Conservation (phyloP, 768 basidiomycete genomes). For the Roridomyces roridus region DNA sequence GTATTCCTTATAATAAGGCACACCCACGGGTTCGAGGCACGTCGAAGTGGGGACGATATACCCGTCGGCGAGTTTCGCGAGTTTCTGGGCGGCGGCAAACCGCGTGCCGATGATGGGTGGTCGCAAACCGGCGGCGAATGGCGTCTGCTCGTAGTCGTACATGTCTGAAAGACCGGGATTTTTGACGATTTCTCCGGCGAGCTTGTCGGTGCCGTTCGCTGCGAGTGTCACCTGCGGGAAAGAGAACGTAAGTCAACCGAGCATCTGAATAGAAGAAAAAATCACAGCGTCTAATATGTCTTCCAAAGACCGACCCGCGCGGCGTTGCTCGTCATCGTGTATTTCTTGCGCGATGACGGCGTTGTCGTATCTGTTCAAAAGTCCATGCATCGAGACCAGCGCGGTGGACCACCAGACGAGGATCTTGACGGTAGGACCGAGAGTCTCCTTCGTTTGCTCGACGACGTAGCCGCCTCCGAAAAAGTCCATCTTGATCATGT, state of each 20-base stretch:
- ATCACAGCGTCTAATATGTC: not conserved
- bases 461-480: not conserved
- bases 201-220: not conserved
- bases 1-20: not conserved
- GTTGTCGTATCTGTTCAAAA: not conserved
- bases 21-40: conserved; percentile 5
- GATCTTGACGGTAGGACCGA: not conserved
- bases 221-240: not conserved
- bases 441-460: not conserved
- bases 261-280: too few relatives aligned
- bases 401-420: not conserved
- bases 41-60: not conserved
- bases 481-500: not conserved
- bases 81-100: not conserved
- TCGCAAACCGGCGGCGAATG: not conserved
- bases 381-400: not conserved
- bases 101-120: too few relatives aligned
- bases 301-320: not conserved
- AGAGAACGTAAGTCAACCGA: not conserved
- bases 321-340: not conserved
- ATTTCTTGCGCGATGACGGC: not conserved
- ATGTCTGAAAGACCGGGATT: not conserved
- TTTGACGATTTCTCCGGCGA: not conserved
- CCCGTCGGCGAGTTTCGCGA: not conserved
- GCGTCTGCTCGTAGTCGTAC: not conserved